Percentiles rank a stretch among this genome's conserved stretches.
These are phyloP conservation scores for Vaccinium macrocarpon DNA, from an alignment of 148 eudicot species.

Conservation along the genomic window DNA sequence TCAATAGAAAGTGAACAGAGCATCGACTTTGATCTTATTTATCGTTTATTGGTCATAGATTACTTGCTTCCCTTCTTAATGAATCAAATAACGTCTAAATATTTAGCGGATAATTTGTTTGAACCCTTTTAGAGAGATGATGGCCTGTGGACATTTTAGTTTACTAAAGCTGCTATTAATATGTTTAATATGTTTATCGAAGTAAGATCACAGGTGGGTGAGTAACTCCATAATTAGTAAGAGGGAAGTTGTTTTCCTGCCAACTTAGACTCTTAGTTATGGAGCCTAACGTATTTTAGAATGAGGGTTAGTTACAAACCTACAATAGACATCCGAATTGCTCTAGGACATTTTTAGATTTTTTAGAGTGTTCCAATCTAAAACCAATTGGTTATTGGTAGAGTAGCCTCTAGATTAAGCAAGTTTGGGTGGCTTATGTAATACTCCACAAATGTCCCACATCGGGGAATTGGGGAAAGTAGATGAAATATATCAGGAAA, in stretches of 20 bases:
- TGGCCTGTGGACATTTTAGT: neutral
- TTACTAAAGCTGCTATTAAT: neutral
- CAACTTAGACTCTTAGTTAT: neutral
- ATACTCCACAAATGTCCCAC: too few relatives aligned
- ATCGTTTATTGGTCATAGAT: neutral
- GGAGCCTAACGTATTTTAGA: neutral
- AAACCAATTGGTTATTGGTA: too few relatives aligned
- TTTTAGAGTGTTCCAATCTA: too few relatives aligned
- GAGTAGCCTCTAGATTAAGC: too few relatives aligned
- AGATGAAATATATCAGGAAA: too few relatives aligned
- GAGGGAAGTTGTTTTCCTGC: slow-evolving; percentile 2
- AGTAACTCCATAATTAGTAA: neutral
- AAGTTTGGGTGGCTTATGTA: too few relatives aligned
- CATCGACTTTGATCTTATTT: neutral
- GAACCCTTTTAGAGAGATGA: neutral
- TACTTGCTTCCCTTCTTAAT: neutral
- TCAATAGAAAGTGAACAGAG: neutral
- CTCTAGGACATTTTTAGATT: neutral
- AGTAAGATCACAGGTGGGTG: neutral
- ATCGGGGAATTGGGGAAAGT: too few relatives aligned
- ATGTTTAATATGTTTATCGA: neutral
- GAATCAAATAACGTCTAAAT: neutral
- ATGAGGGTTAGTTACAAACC: neutral
- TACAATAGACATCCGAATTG: neutral
- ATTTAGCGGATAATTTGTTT: neutral